A percentile compares a stretch with the other conserved stretches of the same genome.
Conservation (phyloP, 2,329 filamentous ascomycete species). For the Aspergillus brunneoviolaceus region DNA sequence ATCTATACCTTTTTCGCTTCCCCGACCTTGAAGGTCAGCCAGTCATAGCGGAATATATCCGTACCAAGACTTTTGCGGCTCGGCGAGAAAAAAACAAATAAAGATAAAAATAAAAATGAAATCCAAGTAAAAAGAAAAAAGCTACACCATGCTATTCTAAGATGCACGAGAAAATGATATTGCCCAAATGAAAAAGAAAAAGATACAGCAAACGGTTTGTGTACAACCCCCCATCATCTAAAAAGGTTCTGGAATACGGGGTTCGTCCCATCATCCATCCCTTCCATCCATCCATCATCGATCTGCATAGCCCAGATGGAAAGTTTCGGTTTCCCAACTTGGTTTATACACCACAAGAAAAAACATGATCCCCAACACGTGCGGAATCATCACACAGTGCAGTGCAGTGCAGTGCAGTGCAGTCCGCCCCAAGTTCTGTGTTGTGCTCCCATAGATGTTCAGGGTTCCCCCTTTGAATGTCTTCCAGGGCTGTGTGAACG, state of each 20-base stretch:
- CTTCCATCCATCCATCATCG: too few relatives aligned
- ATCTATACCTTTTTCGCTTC: neutral
- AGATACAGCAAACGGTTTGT: too few relatives aligned
- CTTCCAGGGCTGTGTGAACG: neutral
- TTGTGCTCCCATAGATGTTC: neutral
- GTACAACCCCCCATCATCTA: neutral
- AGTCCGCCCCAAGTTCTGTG: too few relatives aligned
- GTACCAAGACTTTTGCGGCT: conserved; percentile 10
- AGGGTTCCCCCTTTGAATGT: neutral
- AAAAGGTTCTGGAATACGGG: neutral
- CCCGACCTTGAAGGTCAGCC: neutral
- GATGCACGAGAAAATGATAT: neutral
- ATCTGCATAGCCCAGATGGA: too few relatives aligned
- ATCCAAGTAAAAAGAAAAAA: too few relatives aligned
- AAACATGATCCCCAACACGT: too few relatives aligned
- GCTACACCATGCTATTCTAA: neutral
- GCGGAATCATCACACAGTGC: too few relatives aligned
- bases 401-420: too few relatives aligned
- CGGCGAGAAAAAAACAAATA: neutral
- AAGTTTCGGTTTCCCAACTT: too few relatives aligned
- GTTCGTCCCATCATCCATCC: neutral
- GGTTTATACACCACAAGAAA: too few relatives aligned
- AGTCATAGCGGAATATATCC: neutral
- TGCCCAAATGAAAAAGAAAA: too few relatives aligned
- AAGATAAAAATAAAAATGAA: too few relatives aligned